Conservation (phyloP, 768 basidiomycete species). For the Boletus sp. region DNA sequence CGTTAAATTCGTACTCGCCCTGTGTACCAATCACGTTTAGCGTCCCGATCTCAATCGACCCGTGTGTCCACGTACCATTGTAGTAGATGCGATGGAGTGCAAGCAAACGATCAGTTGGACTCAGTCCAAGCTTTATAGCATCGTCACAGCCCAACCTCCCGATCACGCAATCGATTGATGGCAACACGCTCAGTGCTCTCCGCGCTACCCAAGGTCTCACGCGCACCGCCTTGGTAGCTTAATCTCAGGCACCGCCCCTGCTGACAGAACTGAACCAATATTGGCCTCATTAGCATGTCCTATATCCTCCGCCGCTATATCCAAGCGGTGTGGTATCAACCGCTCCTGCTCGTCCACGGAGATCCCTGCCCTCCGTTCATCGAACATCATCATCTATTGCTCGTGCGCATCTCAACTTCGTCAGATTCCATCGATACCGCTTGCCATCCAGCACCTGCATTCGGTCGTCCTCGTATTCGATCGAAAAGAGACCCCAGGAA, state of each 20-base stretch:
- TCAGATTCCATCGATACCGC: conserved; percentile 68
- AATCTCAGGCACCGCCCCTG: no score
- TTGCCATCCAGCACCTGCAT: conserved; percentile 66
- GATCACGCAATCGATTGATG: not conserved
- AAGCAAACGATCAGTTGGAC: not conserved
- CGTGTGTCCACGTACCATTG: conserved; percentile 20
- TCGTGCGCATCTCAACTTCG: conserved; percentile 55
- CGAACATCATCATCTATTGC: not conserved
- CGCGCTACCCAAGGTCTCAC: not conserved
- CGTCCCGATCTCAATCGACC: not conserved
- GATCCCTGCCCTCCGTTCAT: not conserved
- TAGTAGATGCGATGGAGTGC: not conserved
- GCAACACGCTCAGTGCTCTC: not conserved
- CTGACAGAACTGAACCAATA: no score
- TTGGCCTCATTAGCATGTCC: not conserved
- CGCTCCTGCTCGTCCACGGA: not conserved
- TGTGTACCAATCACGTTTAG: conserved; percentile 11
- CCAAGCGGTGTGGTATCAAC: not conserved
- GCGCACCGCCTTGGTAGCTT: no score
- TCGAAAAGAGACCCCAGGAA: conserved; percentile 42
- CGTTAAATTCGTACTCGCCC: conserved; percentile 67
- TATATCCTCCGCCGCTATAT: not conserved
- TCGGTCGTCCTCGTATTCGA: conserved; percentile 49
- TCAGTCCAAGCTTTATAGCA: not conserved
- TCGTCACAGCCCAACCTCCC: not conserved